Evolutionary conservation across 2,329 filamentous ascomycete genomes (phyloP).

Genomic region (Plenodomus lindquistii): DNA sequence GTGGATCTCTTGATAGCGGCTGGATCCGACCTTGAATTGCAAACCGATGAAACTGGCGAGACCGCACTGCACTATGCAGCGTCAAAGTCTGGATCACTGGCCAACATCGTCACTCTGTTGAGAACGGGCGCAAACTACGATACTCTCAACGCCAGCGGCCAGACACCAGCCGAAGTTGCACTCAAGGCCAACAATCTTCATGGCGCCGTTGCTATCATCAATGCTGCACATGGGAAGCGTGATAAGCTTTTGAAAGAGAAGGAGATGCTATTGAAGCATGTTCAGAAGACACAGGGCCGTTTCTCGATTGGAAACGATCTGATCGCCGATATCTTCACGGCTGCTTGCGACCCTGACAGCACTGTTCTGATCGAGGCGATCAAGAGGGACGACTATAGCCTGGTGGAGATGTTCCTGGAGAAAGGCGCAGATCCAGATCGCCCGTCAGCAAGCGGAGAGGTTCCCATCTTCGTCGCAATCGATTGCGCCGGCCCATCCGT

Average conservation of each 20-base stretch:
- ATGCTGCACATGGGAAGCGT: slow-evolving; percentile 29
- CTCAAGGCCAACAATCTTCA: slow-evolving; percentile 32
- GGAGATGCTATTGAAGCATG: slow-evolving; percentile 35
- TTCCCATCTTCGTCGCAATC: slow-evolving; percentile 36
- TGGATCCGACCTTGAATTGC: slow-evolving; percentile 24
- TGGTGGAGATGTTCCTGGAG: slow-evolving; percentile 37
- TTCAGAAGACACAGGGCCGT: slow-evolving; percentile 29
- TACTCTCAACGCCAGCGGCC: slow-evolving; percentile 18
- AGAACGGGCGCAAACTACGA: slow-evolving; percentile 34
- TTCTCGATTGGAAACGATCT: slow-evolving; percentile 38
- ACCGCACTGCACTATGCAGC: slow-evolving; percentile 41
- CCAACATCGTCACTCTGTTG: slow-evolving; percentile 27
- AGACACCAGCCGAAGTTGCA: slow-evolving; percentile 34
- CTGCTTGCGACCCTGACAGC: slow-evolving; percentile 39
- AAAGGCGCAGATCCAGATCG: slow-evolving; percentile 37
- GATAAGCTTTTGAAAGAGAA: slow-evolving; percentile 36
- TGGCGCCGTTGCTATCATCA: slow-evolving; percentile 37
- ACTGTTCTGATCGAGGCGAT: slow-evolving; percentile 39
- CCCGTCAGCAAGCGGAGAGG: slow-evolving; percentile 21
- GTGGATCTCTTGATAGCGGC: slow-evolving; percentile 30
- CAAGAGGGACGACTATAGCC: slow-evolving; percentile 28
- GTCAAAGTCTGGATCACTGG: slow-evolving; percentile 24
- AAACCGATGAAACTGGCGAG: slow-evolving; percentile 27
- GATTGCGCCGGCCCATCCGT: slow-evolving; percentile 28
- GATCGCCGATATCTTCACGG: slow-evolving; percentile 37